Percentiles rank a stretch among this genome's conserved stretches.
Conservation (phyloP, 805 yeast species). For the Suhomyces kilbournensis region DNA sequence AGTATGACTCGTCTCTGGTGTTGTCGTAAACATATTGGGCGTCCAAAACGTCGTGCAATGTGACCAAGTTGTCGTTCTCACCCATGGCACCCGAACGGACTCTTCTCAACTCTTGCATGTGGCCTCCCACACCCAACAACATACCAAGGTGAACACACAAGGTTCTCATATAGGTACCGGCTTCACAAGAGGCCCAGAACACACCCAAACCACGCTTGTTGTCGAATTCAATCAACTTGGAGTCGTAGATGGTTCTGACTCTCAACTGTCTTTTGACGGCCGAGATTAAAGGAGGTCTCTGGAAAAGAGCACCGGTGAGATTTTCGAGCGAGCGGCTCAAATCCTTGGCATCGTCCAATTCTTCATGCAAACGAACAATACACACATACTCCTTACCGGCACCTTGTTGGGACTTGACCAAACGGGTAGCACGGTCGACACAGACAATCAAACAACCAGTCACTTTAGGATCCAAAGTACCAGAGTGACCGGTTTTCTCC, state of each 20-base stretch:
- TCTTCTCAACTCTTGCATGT: conserved; percentile 99
- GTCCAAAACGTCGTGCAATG: conserved; percentile 95
- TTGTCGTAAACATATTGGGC: conserved; percentile 98
- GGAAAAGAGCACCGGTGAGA: conserved; percentile 97
- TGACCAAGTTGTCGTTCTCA: conserved; percentile 88
- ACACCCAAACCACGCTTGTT: conserved; percentile 96
- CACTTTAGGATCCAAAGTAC: conserved; percentile 97
- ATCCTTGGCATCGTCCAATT: conserved; percentile 84
- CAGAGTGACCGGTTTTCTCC: conserved; percentile 98
- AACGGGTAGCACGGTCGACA: conserved; percentile 95
- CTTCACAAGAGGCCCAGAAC: conserved; percentile 99
- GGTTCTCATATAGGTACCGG: conserved; percentile 99
- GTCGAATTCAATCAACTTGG: conserved; percentile 93
- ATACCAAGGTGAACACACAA: conserved; percentile 98
- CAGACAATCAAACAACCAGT: conserved; percentile 98
- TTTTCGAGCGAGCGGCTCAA: conserved; percentile 85
- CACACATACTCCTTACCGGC: conserved; percentile 99
- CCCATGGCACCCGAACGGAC: conserved; percentile 95
- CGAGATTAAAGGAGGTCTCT: conserved; percentile 97
- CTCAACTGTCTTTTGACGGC: conserved; percentile 99
- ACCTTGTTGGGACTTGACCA: conserved; percentile 98
- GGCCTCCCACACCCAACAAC: conserved; percentile 98
- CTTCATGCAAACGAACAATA: conserved; percentile 93
- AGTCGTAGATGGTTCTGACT: conserved; percentile 96
- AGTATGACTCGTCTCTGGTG: conserved; percentile 93